phyloP scores from a whole-genome alignment of 2,329 filamentous ascomycete genomes.

The Monosporascus sp. region DNA sequence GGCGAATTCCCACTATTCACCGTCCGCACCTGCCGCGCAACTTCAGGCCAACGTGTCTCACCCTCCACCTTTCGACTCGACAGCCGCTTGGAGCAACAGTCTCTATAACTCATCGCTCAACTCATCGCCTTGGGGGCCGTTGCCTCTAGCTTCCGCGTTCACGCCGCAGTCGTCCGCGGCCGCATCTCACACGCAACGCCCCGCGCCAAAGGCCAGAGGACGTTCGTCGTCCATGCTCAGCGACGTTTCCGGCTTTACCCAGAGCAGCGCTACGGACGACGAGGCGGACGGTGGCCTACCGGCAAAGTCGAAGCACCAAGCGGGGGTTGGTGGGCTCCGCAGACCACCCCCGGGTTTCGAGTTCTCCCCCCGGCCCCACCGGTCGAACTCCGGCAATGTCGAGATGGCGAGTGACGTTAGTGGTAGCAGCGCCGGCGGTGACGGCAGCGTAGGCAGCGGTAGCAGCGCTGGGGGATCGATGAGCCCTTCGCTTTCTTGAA shows the following conservation, averaged over 20 bases:
- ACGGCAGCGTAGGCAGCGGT: slow-evolving; percentile 40
- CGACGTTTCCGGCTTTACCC: slow-evolving; percentile 61
- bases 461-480: slow-evolving; percentile 46
- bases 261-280: slow-evolving; percentile 51
- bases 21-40: slow-evolving; percentile 13
- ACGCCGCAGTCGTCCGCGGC: slow-evolving; percentile 24
- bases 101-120: slow-evolving; percentile 26
- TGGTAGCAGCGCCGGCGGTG: slow-evolving; percentile 34
- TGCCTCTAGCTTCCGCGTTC: slow-evolving; percentile 33
- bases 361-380: slow-evolving; percentile 20
- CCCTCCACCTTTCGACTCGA: slow-evolving; percentile 20
- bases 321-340: slow-evolving; percentile 15
- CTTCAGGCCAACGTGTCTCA: slow-evolving; percentile 10
- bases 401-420: slow-evolving; percentile 33
- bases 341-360: slow-evolving; percentile 21
- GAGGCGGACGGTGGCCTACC: slow-evolving; percentile 21
- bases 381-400: slow-evolving; percentile 20
- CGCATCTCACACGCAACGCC: slow-evolving; percentile 26
- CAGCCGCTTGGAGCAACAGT: slow-evolving; percentile 27
- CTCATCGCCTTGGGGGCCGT: slow-evolving; percentile 26
- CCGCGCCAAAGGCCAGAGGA: slow-evolving; percentile 40
- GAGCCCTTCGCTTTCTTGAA: slow-evolving; percentile 36
- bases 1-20: slow-evolving; percentile 14
- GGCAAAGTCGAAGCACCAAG: slow-evolving; percentile 7
- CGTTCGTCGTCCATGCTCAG: slow-evolving; percentile 64